A percentile compares a stretch with the other conserved stretches of the same genome.
Conservation (phyloP, 805 yeast genomes). For the Maudiozyma serrabonitensis region DNA sequence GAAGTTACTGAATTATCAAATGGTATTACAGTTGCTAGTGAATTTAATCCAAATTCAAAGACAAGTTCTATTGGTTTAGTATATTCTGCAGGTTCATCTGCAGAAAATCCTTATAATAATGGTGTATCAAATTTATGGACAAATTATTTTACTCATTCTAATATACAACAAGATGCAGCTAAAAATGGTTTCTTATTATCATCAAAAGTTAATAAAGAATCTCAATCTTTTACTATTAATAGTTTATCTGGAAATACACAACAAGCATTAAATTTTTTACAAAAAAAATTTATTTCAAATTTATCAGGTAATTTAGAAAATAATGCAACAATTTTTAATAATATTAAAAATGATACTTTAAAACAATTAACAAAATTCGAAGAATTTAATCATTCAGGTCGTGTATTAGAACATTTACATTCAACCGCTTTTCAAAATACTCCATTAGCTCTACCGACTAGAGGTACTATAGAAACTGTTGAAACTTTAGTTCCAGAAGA, state of each 20-base stretch:
- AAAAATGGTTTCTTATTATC: constrained; percentile 48
- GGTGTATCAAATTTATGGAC: constrained; percentile 66
- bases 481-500: constrained; percentile 50
- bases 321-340: constrained; percentile 37
- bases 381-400: constrained; percentile 40
- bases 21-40: constrained; percentile 68
- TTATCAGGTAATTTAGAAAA: constrained; percentile 11
- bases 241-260: constrained; percentile 39
- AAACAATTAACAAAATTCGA: constrained; percentile 47
- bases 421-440: constrained; percentile 84
- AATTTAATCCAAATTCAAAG: constrained; percentile 39
- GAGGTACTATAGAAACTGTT: constrained; percentile 64
- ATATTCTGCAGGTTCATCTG: constrained; percentile 68
- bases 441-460: constrained; percentile 64
- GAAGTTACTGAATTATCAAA: constrained; percentile 62
- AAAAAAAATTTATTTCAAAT: constrained; percentile 26
- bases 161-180: constrained; percentile 24
- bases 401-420: constrained; percentile 63
- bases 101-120: constrained; percentile 72
- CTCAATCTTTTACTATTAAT: constrained; percentile 51
- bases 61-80: constrained; percentile 60
- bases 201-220: constrained; percentile 51
- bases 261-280: constrained; percentile 45
- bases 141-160: constrained; percentile 34
- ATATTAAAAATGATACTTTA: constrained; percentile 38